Conservation (phyloP, 352 stramenopile genomes). For the Pythium diclinum region DNA sequence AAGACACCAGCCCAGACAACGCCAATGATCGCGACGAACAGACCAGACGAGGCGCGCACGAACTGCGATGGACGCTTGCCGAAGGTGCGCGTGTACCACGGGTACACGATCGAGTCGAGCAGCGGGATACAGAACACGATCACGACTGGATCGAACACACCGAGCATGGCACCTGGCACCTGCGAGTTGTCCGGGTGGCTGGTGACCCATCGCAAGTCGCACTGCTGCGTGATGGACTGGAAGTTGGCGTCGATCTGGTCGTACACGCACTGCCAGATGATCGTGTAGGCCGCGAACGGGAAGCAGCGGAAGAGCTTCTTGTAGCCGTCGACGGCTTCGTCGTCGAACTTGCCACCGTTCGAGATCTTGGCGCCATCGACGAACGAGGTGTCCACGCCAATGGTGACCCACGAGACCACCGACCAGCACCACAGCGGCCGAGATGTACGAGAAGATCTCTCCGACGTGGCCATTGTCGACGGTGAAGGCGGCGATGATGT, state of each 20-base stretch:
- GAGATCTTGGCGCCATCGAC: conserved; percentile 40
- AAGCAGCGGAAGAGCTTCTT: conserved; percentile 56
- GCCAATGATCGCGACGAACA: conserved; percentile 34
- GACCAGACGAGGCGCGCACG: conserved; percentile 35
- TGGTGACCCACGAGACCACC: conserved; percentile 48
- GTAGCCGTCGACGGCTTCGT: conserved; percentile 41
- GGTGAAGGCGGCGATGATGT: conserved; percentile 54
- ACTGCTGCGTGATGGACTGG: conserved; percentile 68
- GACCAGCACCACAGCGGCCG: conserved; percentile 29
- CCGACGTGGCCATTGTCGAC: conserved; percentile 35
- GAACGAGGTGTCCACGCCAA: conserved; percentile 45
- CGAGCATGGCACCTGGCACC: conserved; percentile 49
- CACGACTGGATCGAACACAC: conserved; percentile 35
- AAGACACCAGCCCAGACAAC: conserved; percentile 50
- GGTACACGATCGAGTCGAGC: conserved; percentile 34
- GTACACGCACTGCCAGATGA: conserved; percentile 62
- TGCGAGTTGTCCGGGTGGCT: conserved; percentile 35
- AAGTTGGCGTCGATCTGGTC: conserved; percentile 69
- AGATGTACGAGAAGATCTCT: conserved; percentile 51
- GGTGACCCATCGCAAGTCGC: conserved; percentile 44
- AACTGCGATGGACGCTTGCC: conserved; percentile 34
- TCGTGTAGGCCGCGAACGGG: conserved; percentile 54
- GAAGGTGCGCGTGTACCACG: conserved; percentile 27
- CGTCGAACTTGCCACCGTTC: conserved; percentile 38
- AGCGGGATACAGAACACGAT: conserved; percentile 37